These are phyloP conservation scores for Trametes villosa DNA, from an alignment of 768 basidiomycete genomes.

Conservation along the genomic window DNA sequence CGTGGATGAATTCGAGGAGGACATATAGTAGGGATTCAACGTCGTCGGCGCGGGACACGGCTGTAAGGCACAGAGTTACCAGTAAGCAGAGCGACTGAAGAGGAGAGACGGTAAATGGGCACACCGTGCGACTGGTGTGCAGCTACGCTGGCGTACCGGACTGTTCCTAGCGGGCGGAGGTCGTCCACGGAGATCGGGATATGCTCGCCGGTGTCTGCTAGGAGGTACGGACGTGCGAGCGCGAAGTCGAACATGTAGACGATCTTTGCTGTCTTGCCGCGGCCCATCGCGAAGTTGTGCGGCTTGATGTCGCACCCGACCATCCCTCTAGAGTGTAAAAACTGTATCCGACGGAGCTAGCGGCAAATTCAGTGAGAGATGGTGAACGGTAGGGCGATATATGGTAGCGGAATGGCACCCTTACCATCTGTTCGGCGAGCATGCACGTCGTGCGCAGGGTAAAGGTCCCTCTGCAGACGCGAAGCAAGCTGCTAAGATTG, in stretches of 20 bases:
- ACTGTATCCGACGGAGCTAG: conserved; percentile 26
- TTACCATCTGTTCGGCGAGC: conserved; percentile 33
- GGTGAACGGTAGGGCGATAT: not conserved
- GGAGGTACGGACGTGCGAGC: conserved; percentile 15
- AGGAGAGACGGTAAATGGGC: not conserved
- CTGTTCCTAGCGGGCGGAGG: conserved; percentile 19
- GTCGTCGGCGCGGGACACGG: conserved; percentile 33
- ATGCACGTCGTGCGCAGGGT: conserved; percentile 29
- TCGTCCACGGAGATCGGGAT: conserved; percentile 21
- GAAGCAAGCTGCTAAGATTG: conserved; percentile 18
- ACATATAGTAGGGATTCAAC: conserved; percentile 28
- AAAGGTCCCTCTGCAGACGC: conserved; percentile 25
- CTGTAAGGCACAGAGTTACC: not conserved
- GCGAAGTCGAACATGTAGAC: conserved; percentile 31
- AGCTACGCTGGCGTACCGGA: conserved; percentile 19
- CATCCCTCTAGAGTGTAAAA: conserved; percentile 24
- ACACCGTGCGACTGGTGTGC: conserved; percentile 21
- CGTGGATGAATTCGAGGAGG: conserved; percentile 29
- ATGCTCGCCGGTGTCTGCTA: conserved; percentile 23
- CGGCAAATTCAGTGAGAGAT: not conserved
- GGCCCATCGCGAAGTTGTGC: no score
- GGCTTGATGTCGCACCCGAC: conserved; percentile 32
- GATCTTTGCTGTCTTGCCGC: not conserved
- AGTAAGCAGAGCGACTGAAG: no score
- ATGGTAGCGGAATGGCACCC: no score